Conservation (phyloP, 768 basidiomycete genomes). For the Scleroderma citrinum region DNA sequence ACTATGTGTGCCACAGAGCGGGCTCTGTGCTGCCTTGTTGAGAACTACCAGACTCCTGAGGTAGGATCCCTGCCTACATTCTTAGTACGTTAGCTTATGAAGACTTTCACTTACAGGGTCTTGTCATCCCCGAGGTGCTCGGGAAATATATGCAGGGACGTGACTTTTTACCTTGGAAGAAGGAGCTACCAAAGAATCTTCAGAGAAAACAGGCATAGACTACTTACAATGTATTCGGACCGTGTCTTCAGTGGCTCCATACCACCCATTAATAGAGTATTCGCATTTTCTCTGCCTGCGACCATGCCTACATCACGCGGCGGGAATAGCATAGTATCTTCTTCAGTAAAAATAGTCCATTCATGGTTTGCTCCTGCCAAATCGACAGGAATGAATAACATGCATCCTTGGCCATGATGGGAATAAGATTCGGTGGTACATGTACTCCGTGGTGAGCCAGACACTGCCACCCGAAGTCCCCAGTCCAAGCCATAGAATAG, state of each 20-base stretch:
- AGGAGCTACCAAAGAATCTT: slow-evolving; percentile 70
- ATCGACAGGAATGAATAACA: no score
- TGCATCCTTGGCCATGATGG: no score
- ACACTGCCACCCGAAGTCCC: no score
- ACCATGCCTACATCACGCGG: no score
- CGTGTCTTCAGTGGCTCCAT: not conserved
- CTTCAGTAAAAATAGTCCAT: not conserved
- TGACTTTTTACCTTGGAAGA: slow-evolving; percentile 80
- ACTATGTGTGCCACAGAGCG: slow-evolving; percentile 97
- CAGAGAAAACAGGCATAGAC: slow-evolving; percentile 62
- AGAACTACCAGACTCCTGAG: slow-evolving; percentile 95
- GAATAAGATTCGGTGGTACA: no score
- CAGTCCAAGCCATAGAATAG: no score
- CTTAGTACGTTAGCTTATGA: not conserved
- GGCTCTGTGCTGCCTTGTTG: slow-evolving; percentile 94
- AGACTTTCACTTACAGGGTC: slow-evolving; percentile 51
- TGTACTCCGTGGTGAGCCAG: no score
- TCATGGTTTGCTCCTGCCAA: not conserved
- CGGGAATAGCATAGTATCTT: slow-evolving; percentile 2
- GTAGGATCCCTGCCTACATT: slow-evolving; percentile 39
- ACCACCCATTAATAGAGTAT: not conserved
- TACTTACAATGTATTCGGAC: not conserved
- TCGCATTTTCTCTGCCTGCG: not conserved
- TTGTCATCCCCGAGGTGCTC: slow-evolving; percentile 84
- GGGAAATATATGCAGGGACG: slow-evolving; percentile 96